These are phyloP conservation scores for Ogataea henricii DNA, from an alignment of 805 yeast species.

Conservation along the genomic window DNA sequence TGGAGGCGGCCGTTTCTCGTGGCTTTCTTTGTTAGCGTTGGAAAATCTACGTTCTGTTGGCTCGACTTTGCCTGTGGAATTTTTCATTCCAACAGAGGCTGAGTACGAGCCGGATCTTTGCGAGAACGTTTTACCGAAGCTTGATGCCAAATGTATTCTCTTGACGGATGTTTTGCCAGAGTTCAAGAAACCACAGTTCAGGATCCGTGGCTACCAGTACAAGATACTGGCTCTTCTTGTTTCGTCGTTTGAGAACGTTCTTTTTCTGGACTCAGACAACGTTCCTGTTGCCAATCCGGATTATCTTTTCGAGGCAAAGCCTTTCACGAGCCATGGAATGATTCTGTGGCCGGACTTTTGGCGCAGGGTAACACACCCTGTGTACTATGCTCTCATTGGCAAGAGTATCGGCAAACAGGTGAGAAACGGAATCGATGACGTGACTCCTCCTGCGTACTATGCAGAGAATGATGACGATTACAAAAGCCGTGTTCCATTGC, in stretches of 20 bases:
- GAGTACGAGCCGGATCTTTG: conserved; percentile 50
- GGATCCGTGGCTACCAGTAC: conserved; percentile 49
- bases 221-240: conserved; percentile 51
- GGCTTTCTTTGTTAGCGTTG: conserved; percentile 59
- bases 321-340: conserved; percentile 53
- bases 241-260: conserved; percentile 54
- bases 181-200: conserved; percentile 22
- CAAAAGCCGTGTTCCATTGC: conserved; percentile 41
- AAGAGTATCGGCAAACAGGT: conserved; percentile 36
- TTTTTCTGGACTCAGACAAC: conserved; percentile 56
- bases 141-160: conserved; percentile 63
- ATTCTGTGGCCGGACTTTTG: conserved; percentile 64
- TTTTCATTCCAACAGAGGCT: conserved; percentile 46
- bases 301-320: conserved; percentile 53
- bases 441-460: conserved; percentile 28
- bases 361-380: conserved; percentile 57
- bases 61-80: conserved; percentile 49
- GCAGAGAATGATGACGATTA: conserved; percentile 14
- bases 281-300: conserved; percentile 51
- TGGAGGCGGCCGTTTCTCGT: conserved; percentile 75
- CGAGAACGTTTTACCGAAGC: conserved; percentile 41
- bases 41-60: conserved; percentile 49
- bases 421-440: conserved; percentile 33
- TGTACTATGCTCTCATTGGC: conserved; percentile 48
- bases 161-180: conserved; percentile 52